Evolutionary conservation across 305 asterid genomes (phyloP).

Genomic region (Rubia tinctorum): DNA sequence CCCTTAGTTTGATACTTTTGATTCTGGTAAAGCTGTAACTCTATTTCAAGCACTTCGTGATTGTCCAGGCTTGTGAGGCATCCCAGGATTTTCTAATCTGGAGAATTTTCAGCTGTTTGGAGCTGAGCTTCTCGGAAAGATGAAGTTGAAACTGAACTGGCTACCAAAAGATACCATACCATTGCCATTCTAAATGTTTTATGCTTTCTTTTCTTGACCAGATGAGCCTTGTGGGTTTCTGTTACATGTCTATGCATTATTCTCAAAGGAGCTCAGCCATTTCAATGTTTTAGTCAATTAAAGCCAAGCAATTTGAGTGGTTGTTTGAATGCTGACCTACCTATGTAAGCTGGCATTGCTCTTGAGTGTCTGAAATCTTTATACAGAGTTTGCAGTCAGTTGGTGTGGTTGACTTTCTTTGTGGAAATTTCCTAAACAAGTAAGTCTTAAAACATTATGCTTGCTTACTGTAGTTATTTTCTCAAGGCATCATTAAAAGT

Average conservation of each 20-base stretch:
- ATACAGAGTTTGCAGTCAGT: not conserved
- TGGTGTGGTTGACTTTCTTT: not conserved
- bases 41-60: not conserved
- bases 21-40: not conserved
- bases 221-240: not conserved
- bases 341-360: not conserved
- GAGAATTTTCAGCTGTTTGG: not conserved
- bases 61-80: not conserved
- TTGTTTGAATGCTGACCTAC: not conserved
- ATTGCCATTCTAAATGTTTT: not conserved
- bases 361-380: not conserved
- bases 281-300: not conserved
- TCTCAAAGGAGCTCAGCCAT: not conserved
- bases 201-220: not conserved
- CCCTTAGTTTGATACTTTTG: not conserved
- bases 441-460: not conserved
- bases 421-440: not conserved
- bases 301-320: too few species aligned
- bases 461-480: not conserved
- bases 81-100: not conserved
- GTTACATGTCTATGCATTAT: not conserved
- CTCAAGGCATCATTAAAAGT: not conserved
- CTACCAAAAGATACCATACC: too few species aligned
- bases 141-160: too few species aligned
- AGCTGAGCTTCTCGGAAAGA: not conserved